phyloP scores from a whole-genome alignment of 179 eudicot genomes.

The Spergularia azorica region DNA sequence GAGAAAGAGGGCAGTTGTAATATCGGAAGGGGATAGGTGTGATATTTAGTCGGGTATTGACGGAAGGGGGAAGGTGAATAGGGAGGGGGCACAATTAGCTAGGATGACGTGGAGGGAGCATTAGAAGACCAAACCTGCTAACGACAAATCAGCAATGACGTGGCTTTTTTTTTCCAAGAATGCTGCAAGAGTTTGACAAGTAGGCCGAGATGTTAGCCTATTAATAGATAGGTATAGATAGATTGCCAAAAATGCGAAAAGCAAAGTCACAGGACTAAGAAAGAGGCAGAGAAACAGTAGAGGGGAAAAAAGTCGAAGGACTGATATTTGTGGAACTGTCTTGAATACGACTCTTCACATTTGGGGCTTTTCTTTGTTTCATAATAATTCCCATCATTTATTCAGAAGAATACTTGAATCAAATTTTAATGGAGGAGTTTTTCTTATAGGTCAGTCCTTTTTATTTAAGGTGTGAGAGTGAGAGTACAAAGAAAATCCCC shows the following conservation, averaged over 20 bases:
- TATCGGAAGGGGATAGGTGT: too few relatives aligned
- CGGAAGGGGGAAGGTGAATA: too few relatives aligned
- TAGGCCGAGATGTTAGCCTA: too few relatives aligned
- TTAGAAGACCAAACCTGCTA: too few relatives aligned
- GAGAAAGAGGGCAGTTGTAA: too few relatives aligned
- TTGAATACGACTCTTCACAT: slow-evolving; percentile 51
- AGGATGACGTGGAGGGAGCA: too few relatives aligned
- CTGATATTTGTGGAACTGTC: slow-evolving; percentile 43
- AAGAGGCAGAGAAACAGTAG: slow-evolving; percentile 18
- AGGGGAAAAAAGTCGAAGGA: slow-evolving; percentile 34
- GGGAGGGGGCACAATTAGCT: too few relatives aligned
- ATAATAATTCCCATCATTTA: neutral
- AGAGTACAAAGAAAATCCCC: slow-evolving; percentile 16
- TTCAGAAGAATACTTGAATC: neutral
- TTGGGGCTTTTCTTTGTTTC: slow-evolving; percentile 13
- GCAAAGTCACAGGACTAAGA: slow-evolving; percentile 28
- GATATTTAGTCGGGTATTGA: too few relatives aligned
- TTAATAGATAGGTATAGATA: too few relatives aligned
- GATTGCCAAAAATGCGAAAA: slow-evolving; percentile 26
- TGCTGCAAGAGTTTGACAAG: too few relatives aligned
- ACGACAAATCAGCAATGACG: too few relatives aligned
- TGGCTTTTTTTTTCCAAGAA: too few relatives aligned
- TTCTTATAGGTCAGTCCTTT: neutral
- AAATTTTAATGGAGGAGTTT: neutral
- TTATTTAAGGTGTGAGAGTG: slow-evolving; percentile 30